Conservation (phyloP, 768 basidiomycete genomes). For the Ramaria rubella region DNA sequence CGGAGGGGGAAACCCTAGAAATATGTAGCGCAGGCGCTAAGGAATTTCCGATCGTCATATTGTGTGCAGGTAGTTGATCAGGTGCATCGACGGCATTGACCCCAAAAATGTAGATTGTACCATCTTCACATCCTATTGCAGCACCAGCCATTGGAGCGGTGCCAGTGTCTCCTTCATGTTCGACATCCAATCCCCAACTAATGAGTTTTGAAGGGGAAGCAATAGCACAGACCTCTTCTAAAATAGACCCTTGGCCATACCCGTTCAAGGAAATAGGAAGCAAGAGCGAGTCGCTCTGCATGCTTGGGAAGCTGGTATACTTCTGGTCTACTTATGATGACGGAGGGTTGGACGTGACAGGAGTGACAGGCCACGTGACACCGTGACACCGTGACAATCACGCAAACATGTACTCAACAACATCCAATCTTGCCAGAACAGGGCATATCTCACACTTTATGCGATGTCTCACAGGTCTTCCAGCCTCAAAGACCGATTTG, state of each 20-base stretch:
- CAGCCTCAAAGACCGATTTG: constrained; percentile 55
- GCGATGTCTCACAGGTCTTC: constrained; percentile 66
- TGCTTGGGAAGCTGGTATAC: not conserved
- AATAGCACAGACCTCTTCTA: not conserved
- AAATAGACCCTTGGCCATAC: not conserved
- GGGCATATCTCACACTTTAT: constrained; percentile 57
- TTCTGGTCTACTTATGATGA: not conserved
- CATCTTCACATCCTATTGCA: constrained; percentile 32
- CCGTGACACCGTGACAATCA: not conserved
- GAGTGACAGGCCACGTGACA: not conserved
- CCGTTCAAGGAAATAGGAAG: not conserved
- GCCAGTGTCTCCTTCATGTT: not conserved
- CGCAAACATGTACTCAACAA: not conserved
- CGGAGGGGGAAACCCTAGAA: constrained; percentile 33
- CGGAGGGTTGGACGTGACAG: not conserved
- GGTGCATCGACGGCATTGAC: not conserved
- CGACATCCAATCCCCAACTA: constrained; percentile 4
- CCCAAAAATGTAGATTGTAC: constrained; percentile 29
- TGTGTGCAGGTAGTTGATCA: not conserved
- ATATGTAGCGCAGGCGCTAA: not conserved
- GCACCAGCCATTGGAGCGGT: constrained; percentile 15
- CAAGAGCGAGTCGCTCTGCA: constrained; percentile 7
- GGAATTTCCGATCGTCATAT: not conserved
- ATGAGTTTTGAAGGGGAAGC: not conserved
- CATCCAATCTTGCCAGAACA: not conserved